Conservation (phyloP, 2,329 filamentous ascomycete genomes). For the Sordariomycetes sp. region DNA sequence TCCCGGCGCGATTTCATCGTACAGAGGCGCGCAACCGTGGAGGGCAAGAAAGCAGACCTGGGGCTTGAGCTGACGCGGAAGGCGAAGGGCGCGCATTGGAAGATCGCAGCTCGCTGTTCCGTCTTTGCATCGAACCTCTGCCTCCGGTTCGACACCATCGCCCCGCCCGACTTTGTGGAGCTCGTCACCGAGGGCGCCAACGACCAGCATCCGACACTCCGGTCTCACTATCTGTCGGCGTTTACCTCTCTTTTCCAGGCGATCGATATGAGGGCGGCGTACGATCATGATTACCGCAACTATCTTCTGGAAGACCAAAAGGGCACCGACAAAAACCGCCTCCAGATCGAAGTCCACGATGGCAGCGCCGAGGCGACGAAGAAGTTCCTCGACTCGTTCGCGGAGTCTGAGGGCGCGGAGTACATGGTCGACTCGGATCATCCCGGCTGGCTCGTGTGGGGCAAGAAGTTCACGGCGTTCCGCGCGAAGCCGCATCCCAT, state of each 20-base stretch:
- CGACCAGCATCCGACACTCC: slow-evolving; percentile 79
- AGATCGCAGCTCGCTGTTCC: slow-evolving; percentile 80
- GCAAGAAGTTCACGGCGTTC: slow-evolving; percentile 73
- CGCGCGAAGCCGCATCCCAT: slow-evolving; percentile 59
- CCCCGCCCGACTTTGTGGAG: slow-evolving; percentile 71
- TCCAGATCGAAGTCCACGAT: slow-evolving; percentile 61
- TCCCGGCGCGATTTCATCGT: slow-evolving; percentile 65
- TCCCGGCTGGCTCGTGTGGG: slow-evolving; percentile 95
- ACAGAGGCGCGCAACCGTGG: slow-evolving; percentile 65
- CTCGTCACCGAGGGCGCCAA: slow-evolving; percentile 75
- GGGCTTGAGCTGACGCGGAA: slow-evolving; percentile 72
- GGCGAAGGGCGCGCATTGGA: slow-evolving; percentile 83
- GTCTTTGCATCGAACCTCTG: slow-evolving; percentile 87
- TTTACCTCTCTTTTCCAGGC: slow-evolving; percentile 70
- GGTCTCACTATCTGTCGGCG: slow-evolving; percentile 70
- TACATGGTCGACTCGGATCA: slow-evolving; percentile 90
- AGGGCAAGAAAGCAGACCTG: slow-evolving; percentile 70
- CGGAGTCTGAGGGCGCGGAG: slow-evolving; percentile 53
- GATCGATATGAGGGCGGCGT: slow-evolving; percentile 76
- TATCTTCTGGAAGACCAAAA: slow-evolving; percentile 74
- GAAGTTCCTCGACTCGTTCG: slow-evolving; percentile 68
- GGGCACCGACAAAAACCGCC: slow-evolving; percentile 53
- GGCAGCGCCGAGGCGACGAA: slow-evolving; percentile 71
- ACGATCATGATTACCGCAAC: slow-evolving; percentile 77
- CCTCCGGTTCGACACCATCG: slow-evolving; percentile 82